Evolutionary conservation across 2,329 filamentous ascomycete genomes (phyloP).

Genomic region (Fusarium sp.): DNA sequence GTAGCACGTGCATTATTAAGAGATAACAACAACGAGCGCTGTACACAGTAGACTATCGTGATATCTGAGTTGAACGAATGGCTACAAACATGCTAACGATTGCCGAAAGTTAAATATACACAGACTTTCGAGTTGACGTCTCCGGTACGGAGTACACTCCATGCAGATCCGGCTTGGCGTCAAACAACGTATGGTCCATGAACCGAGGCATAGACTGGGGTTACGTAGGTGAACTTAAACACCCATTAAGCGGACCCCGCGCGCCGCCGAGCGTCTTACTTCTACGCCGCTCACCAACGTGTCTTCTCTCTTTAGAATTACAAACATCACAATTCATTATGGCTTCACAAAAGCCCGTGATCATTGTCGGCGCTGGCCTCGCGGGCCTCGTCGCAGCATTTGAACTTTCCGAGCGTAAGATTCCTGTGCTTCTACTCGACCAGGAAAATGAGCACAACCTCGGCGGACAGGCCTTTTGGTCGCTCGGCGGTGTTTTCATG

Average conservation of each 20-base stretch:
- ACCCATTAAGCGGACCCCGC: constrained; percentile 27
- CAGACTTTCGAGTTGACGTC: neutral
- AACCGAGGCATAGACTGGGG: constrained; percentile 26
- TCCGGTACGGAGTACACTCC: neutral
- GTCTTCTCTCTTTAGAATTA: neutral
- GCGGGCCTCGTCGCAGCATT: constrained; percentile 72
- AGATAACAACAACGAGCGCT: neutral
- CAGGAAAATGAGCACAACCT: constrained; percentile 69
- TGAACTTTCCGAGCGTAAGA: constrained; percentile 64
- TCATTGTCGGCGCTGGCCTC: constrained; percentile 69
- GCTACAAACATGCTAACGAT: too few species aligned
- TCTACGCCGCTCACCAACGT: neutral
- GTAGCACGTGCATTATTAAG: constrained; percentile 2
- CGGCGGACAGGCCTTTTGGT: constrained; percentile 75
- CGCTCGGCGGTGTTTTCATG: constrained; percentile 71
- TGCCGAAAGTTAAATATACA: neutral
- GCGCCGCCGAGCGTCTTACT: constrained; percentile 5
- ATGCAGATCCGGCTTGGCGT: constrained; percentile 29
- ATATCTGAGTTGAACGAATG: too few species aligned
- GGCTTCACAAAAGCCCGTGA: constrained; percentile 56
- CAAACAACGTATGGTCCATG: neutral
- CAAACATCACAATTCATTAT: constrained; percentile 11
- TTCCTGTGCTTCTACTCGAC: constrained; percentile 68
- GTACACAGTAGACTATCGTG: too few species aligned
- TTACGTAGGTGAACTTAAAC: constrained; percentile 9